Evolutionary conservation across 768 basidiomycete species (phyloP), one percentile per base, ranked within the genome.

Genomic region (Hygrophorus russula): DNA sequence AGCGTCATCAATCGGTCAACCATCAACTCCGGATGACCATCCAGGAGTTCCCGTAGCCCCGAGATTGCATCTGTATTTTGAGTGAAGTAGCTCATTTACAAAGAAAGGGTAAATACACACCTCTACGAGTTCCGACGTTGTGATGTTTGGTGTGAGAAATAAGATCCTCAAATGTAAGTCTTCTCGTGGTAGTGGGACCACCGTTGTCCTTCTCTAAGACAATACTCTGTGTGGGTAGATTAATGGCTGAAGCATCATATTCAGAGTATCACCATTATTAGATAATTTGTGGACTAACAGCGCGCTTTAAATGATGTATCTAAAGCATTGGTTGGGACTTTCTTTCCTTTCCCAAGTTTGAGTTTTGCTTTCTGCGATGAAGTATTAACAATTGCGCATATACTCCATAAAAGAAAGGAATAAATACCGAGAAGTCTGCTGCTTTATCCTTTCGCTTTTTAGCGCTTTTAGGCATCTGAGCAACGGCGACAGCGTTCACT

Each of bases 281-380:
- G 14, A 39, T 29, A 38, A 14, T 24, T 41, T 28, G n/a, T 36
- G 31, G 39, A 68, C 85, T 53, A 56, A 96, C 94, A 89, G 46
- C 89, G 78, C 27, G 90, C 80, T 59, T 93, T 91, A 74, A 94
- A 97, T 1, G 93, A 92, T 1, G 94, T 98, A 62, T 98, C 89
- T 51, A 97, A 76, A 4, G 78, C 87, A 71, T 98, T 98, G 36
- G 65, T 71, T 8, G 91, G 70, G 8, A 67, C 58, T 53, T 83
- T 76, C 61, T 93, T 98, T 35, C 88, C 91, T 59, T 94, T 99
- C 29, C 94, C 94, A 39, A 99, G 84, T 62, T 96, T 99, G 30
- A 96, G 71, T 61, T 87, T 97, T 18, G 89, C 80, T 89, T 92
- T 97, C 90, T 97, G 60, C 6, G 30, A 46, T 19, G n/a, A 39